Percentiles rank a stretch among this genome's conserved stretches.
These are phyloP conservation scores for Lecanicillium sp. DNA, from an alignment of 2,329 filamentous ascomycete genomes.

Conservation along the genomic window DNA sequence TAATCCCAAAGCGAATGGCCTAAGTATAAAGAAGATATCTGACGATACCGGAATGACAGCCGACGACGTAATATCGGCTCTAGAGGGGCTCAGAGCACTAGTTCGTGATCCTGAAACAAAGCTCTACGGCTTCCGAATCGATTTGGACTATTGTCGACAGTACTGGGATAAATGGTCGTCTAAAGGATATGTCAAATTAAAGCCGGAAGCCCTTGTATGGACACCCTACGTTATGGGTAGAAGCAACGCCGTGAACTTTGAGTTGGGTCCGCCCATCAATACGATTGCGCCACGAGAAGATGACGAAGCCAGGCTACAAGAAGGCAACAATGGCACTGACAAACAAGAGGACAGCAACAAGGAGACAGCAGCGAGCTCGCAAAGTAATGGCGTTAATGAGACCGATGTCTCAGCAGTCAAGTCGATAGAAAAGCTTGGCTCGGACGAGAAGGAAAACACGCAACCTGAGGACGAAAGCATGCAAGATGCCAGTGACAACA, in stretches of 20 bases:
- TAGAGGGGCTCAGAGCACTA: constrained; percentile 83
- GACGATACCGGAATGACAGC: constrained; percentile 90
- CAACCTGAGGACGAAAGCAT: constrained; percentile 17
- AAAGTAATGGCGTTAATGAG: constrained; percentile 3
- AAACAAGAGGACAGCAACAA: constrained; percentile 16
- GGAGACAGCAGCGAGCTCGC: constrained; percentile 9
- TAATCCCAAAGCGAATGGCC: constrained; percentile 32
- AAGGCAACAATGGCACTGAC: constrained; percentile 17
- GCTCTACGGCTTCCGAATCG: constrained; percentile 81
- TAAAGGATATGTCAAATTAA: constrained; percentile 80
- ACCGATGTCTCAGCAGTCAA: neutral
- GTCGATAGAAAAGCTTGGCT: constrained; percentile 17
- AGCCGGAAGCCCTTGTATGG: constrained; percentile 77
- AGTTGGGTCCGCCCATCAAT: constrained; percentile 71
- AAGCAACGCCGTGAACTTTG: constrained; percentile 72
- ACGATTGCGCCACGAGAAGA: constrained; percentile 84
- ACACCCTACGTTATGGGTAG: constrained; percentile 96
- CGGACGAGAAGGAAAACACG: constrained; percentile 25
- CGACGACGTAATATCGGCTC: constrained; percentile 88
- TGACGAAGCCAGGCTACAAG: constrained; percentile 39
- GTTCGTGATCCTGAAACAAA: constrained; percentile 84
- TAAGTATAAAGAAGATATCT: constrained; percentile 63
- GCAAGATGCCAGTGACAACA: constrained; percentile 19
- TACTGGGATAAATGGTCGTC: constrained; percentile 85
- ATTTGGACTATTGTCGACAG: constrained; percentile 75